Evolutionary conservation across 2,329 filamentous ascomycete species (phyloP).

Genomic region (Penicillium sp.): DNA sequence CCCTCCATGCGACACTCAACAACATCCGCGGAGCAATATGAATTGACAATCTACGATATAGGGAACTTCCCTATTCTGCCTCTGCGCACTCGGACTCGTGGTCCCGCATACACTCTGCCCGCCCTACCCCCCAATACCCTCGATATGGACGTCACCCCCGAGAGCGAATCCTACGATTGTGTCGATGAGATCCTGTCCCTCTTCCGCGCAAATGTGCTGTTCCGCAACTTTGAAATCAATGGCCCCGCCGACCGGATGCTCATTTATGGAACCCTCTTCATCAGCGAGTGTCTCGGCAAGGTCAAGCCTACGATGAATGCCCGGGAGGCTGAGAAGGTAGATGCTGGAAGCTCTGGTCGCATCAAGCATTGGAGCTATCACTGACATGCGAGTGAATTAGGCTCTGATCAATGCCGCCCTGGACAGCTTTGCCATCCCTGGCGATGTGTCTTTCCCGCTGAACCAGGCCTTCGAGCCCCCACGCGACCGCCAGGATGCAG

Average conservation of each 20-base stretch:
- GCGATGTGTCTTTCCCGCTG: slow-evolving; percentile 88
- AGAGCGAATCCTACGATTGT: slow-evolving; percentile 92
- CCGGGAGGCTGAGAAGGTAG: slow-evolving; percentile 70
- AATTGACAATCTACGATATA: slow-evolving; percentile 33
- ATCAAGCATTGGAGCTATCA: slow-evolving; percentile 3
- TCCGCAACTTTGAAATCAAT: slow-evolving; percentile 99
- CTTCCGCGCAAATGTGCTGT: slow-evolving; percentile 98
- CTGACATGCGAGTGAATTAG: slow-evolving; percentile 62
- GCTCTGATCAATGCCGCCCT: slow-evolving; percentile 89
- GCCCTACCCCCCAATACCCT: slow-evolving; percentile 63
- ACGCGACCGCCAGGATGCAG: slow-evolving; percentile 83
- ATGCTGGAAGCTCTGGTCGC: slow-evolving; percentile 9
- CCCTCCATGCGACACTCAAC: slow-evolving; percentile 5
- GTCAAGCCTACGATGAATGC: slow-evolving; percentile 75
- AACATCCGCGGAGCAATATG: not conserved
- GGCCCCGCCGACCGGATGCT: slow-evolving; percentile 91
- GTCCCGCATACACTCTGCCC: slow-evolving; percentile 87
- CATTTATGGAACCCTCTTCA: slow-evolving; percentile 94
- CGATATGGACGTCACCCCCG: slow-evolving; percentile 69
- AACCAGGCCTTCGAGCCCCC: slow-evolving; percentile 97
- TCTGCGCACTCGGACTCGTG: slow-evolving; percentile 90
- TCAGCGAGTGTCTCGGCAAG: slow-evolving; percentile 88
- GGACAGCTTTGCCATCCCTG: slow-evolving; percentile 93
- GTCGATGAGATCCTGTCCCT: slow-evolving; percentile 90
- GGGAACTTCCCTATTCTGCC: slow-evolving; percentile 96